Evolutionary conservation across 805 yeast species (phyloP).

Genomic region (Kregervanrija delftensis): DNA sequence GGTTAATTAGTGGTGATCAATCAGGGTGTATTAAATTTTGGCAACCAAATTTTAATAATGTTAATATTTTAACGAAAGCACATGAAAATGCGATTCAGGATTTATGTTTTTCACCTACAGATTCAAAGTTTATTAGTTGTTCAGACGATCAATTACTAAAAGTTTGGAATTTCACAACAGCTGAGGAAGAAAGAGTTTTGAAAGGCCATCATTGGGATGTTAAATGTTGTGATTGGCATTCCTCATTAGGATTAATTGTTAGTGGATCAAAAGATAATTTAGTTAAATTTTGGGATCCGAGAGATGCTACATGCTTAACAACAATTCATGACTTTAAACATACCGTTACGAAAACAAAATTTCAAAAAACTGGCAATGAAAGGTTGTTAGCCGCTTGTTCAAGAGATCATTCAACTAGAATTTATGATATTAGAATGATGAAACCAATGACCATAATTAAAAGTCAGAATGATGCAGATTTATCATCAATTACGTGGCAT

Average conservation of each 20-base stretch:
- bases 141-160: constrained; percentile 89
- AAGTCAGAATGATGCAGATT: constrained; percentile 70
- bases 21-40: constrained; percentile 89
- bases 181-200: constrained; percentile 70
- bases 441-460: constrained; percentile 65
- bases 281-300: constrained; percentile 94
- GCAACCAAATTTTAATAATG: constrained; percentile 98
- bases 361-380: constrained; percentile 67
- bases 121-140: constrained; percentile 85
- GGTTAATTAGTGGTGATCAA: constrained; percentile 92
- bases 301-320: constrained; percentile 63
- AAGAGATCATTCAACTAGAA: constrained; percentile 79
- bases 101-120: constrained; percentile 84
- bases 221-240: constrained; percentile 96
- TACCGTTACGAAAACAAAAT: constrained; percentile 78
- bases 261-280: constrained; percentile 94
- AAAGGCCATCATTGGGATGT: constrained; percentile 99
- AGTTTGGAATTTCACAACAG: constrained; percentile 91
- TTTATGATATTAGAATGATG: constrained; percentile 85
- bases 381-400: constrained; percentile 78
- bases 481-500: constrained; percentile 86
- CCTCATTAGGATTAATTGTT: constrained; percentile 74
- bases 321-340: constrained; percentile 91
- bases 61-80: constrained; percentile 63
- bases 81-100: constrained; percentile 83